A percentile compares a stretch with the other conserved stretches of the same genome.
Conservation (phyloP, 495 filamentous ascomycete genomes). For the Xylona heveae region DNA sequence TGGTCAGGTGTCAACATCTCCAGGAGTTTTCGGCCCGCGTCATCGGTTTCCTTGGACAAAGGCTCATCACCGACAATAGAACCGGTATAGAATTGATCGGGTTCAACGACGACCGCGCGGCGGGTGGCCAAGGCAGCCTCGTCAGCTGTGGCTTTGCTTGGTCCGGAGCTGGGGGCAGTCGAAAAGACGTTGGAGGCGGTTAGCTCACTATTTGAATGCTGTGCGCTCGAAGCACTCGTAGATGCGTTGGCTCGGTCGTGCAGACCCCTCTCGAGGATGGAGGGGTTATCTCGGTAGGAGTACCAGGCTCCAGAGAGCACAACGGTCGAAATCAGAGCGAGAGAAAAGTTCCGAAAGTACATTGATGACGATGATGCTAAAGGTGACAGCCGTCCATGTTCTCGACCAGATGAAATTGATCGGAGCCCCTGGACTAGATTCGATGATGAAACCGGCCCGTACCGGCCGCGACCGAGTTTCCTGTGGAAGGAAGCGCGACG, state of each 20-base stretch:
- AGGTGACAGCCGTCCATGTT: slow-evolving; percentile 13
- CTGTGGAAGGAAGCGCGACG: slow-evolving; percentile 33
- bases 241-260: slow-evolving; percentile 11
- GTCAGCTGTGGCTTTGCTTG: slow-evolving; percentile 2
- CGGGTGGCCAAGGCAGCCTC: slow-evolving; percentile 9
- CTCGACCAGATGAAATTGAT: slow-evolving; percentile 19
- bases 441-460: too few relatives aligned
- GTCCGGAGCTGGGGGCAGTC: slow-evolving; percentile 10
- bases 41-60: slow-evolving; percentile 67
- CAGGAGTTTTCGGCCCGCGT: slow-evolving; percentile 57
- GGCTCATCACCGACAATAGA: slow-evolving; percentile 63
- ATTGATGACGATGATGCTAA: slow-evolving; percentile 30
- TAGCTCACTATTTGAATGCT: slow-evolving; percentile 6
- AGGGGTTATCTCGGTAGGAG: slow-evolving; percentile 24
- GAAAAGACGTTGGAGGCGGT: slow-evolving; percentile 8
- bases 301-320: slow-evolving; percentile 48
- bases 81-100: slow-evolving; percentile 66
- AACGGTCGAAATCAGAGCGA: slow-evolving; percentile 35
- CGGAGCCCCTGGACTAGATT: too few relatives aligned
- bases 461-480: slow-evolving; percentile 25
- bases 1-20: slow-evolving; percentile 96
- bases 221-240: slow-evolving; percentile 4
- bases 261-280: slow-evolving; percentile 9
- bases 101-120: slow-evolving; percentile 49
- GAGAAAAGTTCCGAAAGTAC: slow-evolving; percentile 40